phyloP scores from a whole-genome alignment of 176 grass and related monocot genomes.

The Hordeum marinum region DNA sequence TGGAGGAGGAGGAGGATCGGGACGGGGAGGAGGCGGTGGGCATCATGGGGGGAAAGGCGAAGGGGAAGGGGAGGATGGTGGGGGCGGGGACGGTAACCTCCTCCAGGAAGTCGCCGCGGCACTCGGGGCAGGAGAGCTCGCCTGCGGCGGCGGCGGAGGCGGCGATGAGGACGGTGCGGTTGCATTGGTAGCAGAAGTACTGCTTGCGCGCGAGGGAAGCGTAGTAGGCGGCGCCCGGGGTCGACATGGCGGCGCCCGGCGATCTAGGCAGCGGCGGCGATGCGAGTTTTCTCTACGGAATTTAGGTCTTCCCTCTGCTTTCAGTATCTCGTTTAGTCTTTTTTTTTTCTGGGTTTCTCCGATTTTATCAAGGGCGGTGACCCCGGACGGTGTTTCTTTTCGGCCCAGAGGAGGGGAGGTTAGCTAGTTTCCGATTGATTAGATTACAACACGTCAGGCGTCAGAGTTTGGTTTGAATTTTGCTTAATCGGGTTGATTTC shows the following conservation, averaged over 20 bases:
- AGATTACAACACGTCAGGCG: too few species aligned
- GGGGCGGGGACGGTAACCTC: slow-evolving; percentile 64
- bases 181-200: slow-evolving; percentile 90
- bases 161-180: slow-evolving; percentile 64
- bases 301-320: slow-evolving; percentile 27
- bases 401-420: too few species aligned
- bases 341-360: not conserved
- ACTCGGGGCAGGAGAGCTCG: slow-evolving; percentile 73
- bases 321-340: not conserved
- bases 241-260: slow-evolving; percentile 50
- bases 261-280: slow-evolving; percentile 50
- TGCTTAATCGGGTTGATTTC: too few species aligned
- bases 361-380: not conserved
- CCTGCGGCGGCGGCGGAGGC: slow-evolving; percentile 35
- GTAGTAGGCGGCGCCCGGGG: slow-evolving; percentile 46
- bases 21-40: slow-evolving; percentile 30
- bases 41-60: slow-evolving; percentile 27
- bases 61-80: slow-evolving; percentile 57
- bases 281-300: slow-evolving; percentile 18
- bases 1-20: slow-evolving; percentile 39
- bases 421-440: too few species aligned
- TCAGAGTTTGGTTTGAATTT: too few species aligned
- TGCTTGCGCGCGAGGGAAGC: slow-evolving; percentile 61
- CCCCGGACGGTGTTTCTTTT: not conserved
- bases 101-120: slow-evolving; percentile 86